phyloP scores from a whole-genome alignment of 1,284 basidiomycete species.

The Microbotryum intermedium region DNA sequence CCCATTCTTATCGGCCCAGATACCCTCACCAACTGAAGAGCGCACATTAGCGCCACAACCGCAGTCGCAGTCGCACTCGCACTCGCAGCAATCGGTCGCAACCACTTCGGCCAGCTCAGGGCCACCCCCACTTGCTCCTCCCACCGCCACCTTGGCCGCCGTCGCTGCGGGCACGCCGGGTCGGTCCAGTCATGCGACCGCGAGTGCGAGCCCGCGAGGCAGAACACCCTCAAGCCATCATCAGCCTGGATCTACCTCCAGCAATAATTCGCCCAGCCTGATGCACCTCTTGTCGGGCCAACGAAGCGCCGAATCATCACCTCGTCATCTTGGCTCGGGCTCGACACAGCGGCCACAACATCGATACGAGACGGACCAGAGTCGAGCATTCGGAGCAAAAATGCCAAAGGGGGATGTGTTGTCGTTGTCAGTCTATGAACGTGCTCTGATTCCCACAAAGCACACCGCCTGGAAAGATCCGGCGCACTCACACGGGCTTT shows the following conservation, averaged over 20 bases:
- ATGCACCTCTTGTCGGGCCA: too few species aligned
- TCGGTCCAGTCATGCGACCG: slow-evolving; percentile 15
- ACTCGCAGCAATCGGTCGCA: too few species aligned
- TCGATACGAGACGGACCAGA: neutral
- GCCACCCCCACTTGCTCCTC: too few species aligned
- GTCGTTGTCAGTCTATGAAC: neutral
- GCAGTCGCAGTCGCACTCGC: too few species aligned
- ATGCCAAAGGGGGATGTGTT: neutral
- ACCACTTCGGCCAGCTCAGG: too few species aligned
- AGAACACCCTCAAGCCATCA: too few species aligned
- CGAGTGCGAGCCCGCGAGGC: neutral
- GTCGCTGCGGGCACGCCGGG: neutral
- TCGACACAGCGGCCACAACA: slow-evolving; percentile 5
- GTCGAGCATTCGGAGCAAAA: neutral
- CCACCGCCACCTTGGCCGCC: too few species aligned
- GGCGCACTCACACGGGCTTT: neutral
- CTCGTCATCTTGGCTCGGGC: neutral
- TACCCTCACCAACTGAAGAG: too few species aligned
- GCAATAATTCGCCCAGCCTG: too few species aligned
- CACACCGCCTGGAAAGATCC: neutral
- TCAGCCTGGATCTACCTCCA: too few species aligned
- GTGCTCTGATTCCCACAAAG: neutral
- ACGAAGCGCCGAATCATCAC: neutral
- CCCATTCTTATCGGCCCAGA: too few species aligned
- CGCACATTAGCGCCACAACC: too few species aligned